Conservation (phyloP, 306 rosid genomes). For the Cucurbita ficifolia region DNA sequence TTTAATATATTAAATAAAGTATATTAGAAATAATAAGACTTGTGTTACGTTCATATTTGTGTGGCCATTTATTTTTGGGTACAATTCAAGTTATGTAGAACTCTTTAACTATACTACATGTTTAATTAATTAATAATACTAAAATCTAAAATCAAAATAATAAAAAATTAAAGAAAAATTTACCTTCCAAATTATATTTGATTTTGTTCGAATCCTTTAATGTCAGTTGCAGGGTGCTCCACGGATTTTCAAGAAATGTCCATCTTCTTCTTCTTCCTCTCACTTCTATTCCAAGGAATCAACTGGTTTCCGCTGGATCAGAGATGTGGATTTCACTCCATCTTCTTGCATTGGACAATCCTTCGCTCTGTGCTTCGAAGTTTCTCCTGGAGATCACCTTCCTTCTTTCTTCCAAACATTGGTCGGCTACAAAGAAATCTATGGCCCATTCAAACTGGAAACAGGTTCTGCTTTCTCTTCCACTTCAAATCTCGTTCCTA, state of each 20-base stretch:
- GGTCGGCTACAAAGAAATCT: background rate
- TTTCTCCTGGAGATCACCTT: background rate
- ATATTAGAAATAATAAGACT: too few relatives aligned
- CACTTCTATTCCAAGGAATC: background rate
- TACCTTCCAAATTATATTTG: background rate
- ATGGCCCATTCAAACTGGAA: constrained; percentile 1
- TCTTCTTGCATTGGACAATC: constrained; percentile 12
- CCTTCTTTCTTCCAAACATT: constrained; percentile 7
- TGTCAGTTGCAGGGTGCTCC: constrained; percentile 2
- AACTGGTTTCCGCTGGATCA: constrained; percentile 5
- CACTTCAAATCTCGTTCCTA: constrained; percentile 18
- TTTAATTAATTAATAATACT: too few relatives aligned
- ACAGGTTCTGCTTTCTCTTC: background rate
- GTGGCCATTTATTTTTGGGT: too few relatives aligned
- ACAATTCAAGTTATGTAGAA: too few relatives aligned
- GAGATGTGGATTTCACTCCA: constrained; percentile 29
- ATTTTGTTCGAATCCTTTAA: background rate
- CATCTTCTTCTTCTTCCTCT: background rate
- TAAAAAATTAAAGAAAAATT: too few relatives aligned
- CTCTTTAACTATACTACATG: too few relatives aligned
- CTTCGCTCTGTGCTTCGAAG: constrained; percentile 14
- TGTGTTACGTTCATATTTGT: too few relatives aligned
- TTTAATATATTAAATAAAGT: too few relatives aligned
- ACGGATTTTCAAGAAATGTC: background rate
- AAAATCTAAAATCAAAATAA: too few relatives aligned